Percentiles rank a stretch among this genome's conserved stretches.
These are phyloP conservation scores for Mollisia scopiformis DNA, from an alignment of 2,329 filamentous ascomycete genomes.

Conservation along the genomic window DNA sequence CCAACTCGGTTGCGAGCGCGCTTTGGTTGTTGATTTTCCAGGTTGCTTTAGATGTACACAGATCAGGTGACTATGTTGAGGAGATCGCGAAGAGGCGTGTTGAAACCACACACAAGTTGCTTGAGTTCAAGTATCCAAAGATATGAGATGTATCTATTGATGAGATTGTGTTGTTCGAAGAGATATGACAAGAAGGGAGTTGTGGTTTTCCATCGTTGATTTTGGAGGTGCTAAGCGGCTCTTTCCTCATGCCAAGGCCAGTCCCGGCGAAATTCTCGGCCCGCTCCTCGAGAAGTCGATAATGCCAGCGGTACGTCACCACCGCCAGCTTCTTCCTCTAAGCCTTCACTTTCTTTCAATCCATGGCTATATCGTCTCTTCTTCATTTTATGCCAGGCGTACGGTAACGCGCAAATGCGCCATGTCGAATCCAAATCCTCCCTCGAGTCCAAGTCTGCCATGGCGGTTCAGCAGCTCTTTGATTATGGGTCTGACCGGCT, in stretches of 20 bases:
- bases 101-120: too few species aligned
- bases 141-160: background rate
- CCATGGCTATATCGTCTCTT: constrained; percentile 15
- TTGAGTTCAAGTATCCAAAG: background rate
- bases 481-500: constrained; percentile 73
- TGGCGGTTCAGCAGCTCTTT: constrained; percentile 76
- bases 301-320: constrained; percentile 10
- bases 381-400: constrained; percentile 19
- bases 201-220: too few species aligned
- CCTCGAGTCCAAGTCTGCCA: constrained; percentile 45
- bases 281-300: background rate
- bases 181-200: background rate
- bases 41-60: background rate
- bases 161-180: too few species aligned
- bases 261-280: constrained; percentile 3
- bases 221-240: background rate
- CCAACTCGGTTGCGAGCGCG: too few species aligned
- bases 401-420: constrained; percentile 21
- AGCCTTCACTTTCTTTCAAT: constrained; percentile 17
- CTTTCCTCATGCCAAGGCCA: background rate
- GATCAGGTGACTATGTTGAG: too few species aligned
- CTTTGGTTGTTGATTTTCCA: too few species aligned
- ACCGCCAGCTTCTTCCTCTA: background rate
- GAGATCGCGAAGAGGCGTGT: too few species aligned
- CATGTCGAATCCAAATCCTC: constrained; percentile 22